These are phyloP conservation scores for Flaveria sonorensis DNA, from an alignment of 129 eudicot genomes.

Conservation along the genomic window DNA sequence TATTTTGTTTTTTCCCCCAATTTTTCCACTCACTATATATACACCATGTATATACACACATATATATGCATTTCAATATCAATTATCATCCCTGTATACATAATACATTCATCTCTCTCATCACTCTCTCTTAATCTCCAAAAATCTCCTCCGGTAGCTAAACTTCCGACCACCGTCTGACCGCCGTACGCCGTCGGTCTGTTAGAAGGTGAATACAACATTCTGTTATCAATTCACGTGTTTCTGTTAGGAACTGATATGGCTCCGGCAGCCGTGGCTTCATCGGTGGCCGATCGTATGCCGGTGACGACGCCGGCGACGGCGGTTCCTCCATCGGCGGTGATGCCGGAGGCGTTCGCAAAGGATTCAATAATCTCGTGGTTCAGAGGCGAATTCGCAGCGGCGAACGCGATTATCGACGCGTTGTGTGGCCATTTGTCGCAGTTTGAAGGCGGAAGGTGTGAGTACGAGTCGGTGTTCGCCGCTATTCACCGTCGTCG, in stretches of 20 bases:
- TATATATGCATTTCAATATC: no score
- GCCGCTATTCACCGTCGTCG: constrained; percentile 80
- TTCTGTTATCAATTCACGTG: background rate
- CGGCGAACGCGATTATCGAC: constrained; percentile 95
- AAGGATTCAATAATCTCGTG: constrained; percentile 86
- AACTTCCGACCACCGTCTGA: background rate
- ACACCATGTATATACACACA: constrained; percentile 6
- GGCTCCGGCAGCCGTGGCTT: constrained; percentile 85
- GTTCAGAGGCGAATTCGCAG: constrained; percentile 93
- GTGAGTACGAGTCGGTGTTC: constrained; percentile 64
- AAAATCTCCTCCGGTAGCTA: background rate
- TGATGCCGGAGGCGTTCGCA: constrained; percentile 45
- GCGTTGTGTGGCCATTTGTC: constrained; percentile 73
- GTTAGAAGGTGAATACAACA: constrained; percentile 10
- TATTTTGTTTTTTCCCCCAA: constrained; percentile 16
- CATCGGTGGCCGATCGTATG: constrained; percentile 43
- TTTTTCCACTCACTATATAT: constrained; percentile 23
- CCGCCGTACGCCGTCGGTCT: constrained; percentile 15
- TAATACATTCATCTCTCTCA: constrained; percentile 23
- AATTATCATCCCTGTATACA: constrained; percentile 26
- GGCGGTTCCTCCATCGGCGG: constrained; percentile 28
- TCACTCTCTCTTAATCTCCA: constrained; percentile 27
- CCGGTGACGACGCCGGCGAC: constrained; percentile 45
- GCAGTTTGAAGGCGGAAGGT: constrained; percentile 41
- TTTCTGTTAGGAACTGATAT: constrained; percentile 30